Percentiles rank a stretch among this genome's conserved stretches.
phyloP scores from a whole-genome alignment of 1,284 basidiomycete genomes.

The Rhizopogon parksii region DNA sequence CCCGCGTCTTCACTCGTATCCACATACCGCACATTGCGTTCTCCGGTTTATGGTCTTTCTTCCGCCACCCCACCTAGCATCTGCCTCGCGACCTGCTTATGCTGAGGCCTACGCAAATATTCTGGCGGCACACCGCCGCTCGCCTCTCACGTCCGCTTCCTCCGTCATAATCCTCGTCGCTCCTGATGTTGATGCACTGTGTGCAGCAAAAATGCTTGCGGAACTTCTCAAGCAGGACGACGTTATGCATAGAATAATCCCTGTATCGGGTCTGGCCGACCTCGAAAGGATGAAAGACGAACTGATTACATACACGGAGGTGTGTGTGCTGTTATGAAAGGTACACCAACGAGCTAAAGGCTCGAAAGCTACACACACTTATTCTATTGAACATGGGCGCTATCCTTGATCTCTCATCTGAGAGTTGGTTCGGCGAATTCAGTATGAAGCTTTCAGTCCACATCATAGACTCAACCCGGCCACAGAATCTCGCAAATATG shows the following conservation, averaged over 20 bases:
- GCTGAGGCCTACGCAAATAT: conserved; percentile 77
- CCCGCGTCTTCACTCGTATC: neutral
- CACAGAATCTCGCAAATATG: conserved; percentile 85
- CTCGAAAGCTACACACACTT: conserved; percentile 75
- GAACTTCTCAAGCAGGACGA: conserved; percentile 91
- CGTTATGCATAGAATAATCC: conserved; percentile 84
- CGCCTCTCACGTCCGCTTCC: conserved; percentile 68
- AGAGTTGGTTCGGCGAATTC: conserved; percentile 72
- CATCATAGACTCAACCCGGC: conserved; percentile 91
- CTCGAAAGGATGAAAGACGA: conserved; percentile 64
- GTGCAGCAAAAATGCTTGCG: conserved; percentile 85
- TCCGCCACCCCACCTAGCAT: conserved; percentile 59
- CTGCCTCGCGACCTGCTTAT: conserved; percentile 57
- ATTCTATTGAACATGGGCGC: conserved; percentile 92
- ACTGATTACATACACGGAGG: conserved; percentile 63
- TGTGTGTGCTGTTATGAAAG: conserved; percentile 29
- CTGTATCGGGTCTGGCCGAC: conserved; percentile 83
- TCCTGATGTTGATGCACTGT: conserved; percentile 86
- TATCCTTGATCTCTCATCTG: conserved; percentile 73
- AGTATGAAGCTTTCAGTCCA: conserved; percentile 63
- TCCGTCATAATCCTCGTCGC: conserved; percentile 82
- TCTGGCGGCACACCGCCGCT: conserved; percentile 64
- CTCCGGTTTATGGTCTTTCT: conserved; percentile 52
- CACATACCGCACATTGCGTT: neutral
- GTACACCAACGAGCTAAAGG: conserved; percentile 6